Conservation (phyloP, 768 basidiomycete genomes). For the Arthromyces matolae region DNA sequence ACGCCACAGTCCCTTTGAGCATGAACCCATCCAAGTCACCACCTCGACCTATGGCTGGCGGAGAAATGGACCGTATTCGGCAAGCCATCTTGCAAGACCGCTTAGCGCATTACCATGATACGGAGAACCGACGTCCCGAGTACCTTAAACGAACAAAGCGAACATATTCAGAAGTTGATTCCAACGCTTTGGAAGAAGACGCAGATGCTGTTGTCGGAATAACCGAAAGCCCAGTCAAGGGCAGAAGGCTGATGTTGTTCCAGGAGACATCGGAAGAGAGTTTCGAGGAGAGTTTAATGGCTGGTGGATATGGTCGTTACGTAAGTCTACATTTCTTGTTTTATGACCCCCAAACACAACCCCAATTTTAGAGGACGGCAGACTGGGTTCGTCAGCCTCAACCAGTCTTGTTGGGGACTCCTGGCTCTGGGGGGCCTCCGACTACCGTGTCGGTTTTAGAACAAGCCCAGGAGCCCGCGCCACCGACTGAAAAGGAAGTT, state of each 20-base stretch:
- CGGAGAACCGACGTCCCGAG: constrained; percentile 65
- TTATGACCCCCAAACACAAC: constrained; percentile 7
- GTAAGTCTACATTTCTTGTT: constrained; percentile 34
- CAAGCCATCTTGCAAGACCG: constrained; percentile 49
- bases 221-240: constrained; percentile 67
- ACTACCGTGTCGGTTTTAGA: constrained; percentile 41
- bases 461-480: constrained; percentile 29
- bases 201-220: constrained; percentile 47
- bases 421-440: constrained; percentile 38
- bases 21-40: constrained; percentile 23
- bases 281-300: constrained; percentile 82
- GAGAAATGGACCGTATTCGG: constrained; percentile 60
- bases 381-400: constrained; percentile 61
- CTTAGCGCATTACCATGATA: constrained; percentile 44
- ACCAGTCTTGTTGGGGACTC: constrained; percentile 39
- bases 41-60: constrained; percentile 33
- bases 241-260: constrained; percentile 69
- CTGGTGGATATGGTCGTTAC: constrained; percentile 76
- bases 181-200: constrained; percentile 32
- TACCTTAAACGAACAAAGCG: constrained; percentile 64
- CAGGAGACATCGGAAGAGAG: constrained; percentile 82
- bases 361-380: constrained; percentile 42
- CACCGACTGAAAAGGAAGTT: constrained; percentile 55
- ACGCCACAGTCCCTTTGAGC: constrained; percentile 6
- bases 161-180: constrained; percentile 39